Evolutionary conservation across 1,139 yeast species (phyloP).

Genomic region (Candida gigantensis): DNA sequence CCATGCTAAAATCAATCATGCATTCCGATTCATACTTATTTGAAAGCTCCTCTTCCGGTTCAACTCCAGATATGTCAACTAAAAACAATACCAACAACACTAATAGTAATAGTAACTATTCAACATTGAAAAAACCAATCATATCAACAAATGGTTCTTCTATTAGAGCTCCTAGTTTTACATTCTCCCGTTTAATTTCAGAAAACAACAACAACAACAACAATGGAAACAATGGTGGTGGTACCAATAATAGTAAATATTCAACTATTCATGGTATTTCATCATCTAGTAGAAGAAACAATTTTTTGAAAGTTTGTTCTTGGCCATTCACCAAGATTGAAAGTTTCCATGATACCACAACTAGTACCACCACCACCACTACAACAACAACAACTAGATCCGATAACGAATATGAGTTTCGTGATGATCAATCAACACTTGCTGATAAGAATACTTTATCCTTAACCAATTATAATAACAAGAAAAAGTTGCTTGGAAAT

Average conservation of each 20-base stretch:
- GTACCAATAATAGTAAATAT: slow-evolving; percentile 3
- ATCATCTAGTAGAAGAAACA: slow-evolving; percentile 10
- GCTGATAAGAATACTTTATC: slow-evolving; percentile 6
- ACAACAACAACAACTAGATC: too few species aligned
- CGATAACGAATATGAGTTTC: not conserved
- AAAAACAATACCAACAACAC: slow-evolving; percentile 3
- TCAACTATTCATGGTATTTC: slow-evolving; percentile 9
- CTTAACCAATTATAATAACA: slow-evolving; percentile 4
- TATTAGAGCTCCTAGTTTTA: slow-evolving; percentile 11
- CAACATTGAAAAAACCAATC: slow-evolving; percentile 5
- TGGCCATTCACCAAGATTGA: slow-evolving; percentile 17
- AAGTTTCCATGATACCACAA: slow-evolving; percentile 8
- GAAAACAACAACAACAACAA: slow-evolving; percentile 1
- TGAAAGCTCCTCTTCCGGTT: slow-evolving; percentile 9
- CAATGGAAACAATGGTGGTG: not conserved
- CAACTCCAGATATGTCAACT: not conserved
- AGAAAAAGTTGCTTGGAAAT: too few species aligned
- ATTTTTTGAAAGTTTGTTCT: slow-evolving; percentile 15
- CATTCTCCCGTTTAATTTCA: slow-evolving; percentile 9
- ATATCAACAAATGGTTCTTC: slow-evolving; percentile 7
- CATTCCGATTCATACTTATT: slow-evolving; percentile 13
- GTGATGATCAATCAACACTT: slow-evolving; percentile 5
- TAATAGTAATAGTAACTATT: not conserved
- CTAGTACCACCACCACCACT: not conserved
- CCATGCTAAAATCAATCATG: slow-evolving; percentile 14